Base-by-base conservation (phyloP, 306 rosid genomes). In the Ceratonia siliqua region DNA sequence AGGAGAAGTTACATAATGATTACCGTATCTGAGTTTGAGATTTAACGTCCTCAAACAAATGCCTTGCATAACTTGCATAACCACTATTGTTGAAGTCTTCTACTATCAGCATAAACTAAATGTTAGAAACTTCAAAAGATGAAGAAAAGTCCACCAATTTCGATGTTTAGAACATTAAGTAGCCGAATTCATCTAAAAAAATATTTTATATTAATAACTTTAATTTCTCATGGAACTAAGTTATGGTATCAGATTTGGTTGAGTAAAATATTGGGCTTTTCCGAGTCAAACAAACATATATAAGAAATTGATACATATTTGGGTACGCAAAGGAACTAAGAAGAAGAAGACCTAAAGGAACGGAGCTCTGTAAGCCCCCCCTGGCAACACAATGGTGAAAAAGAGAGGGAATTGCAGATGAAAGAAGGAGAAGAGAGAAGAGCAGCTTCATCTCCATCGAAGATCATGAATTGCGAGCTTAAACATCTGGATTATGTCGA, bases 311-410 rank as follows among this genome's bases (percentile, higher is more conserved):
- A 74, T 14, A 41, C 33, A 36, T 4, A 36, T 28, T 58, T 42
- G 21, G 25, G 64, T 55, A 62, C 15, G 56, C 48, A 64, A 15
- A 66, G 7, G 27, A 32, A 42, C 39, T 11, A 6, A 25, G 77
- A 74, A 73, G 68, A 64, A 64, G 72, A 72, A 38, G 42, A 91
- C 96, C 97, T 87, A 89, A 42, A 50, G 78, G 42, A 54, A 69
- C 4, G 53, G 81, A 64, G 78, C 53, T 62, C 11, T 15, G 59
- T 15, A 43, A 74, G 48, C 84, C 81, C 59, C 90, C 96, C 75
- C 84, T 78, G 11, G 96, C 94, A 59, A 69, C 13, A 21, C 80
- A 82, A 25, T 28, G 50, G 30, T 1, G 85, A 57, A 76, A 57
- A 33, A 78, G 66, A 77, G 83, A 79, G 28, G 79, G 63, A 25